Evolutionary conservation across 2,329 filamentous ascomycete genomes (phyloP), one percentile per base, ranked within the genome.

Genomic region (Thielaviopsis populi): DNA sequence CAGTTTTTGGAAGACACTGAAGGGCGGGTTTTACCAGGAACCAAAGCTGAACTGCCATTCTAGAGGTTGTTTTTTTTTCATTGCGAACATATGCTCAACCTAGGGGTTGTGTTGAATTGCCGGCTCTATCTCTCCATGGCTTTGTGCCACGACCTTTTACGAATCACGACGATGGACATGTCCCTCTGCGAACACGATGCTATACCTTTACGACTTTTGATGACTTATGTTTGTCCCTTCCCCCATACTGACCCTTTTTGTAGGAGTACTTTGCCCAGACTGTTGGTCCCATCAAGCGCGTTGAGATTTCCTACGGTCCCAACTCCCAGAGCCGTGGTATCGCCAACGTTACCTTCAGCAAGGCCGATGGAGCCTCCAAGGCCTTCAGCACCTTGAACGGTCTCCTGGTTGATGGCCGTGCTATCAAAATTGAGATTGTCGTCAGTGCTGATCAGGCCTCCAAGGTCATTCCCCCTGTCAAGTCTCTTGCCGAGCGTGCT

Each of bases 181-280:
- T 77, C 73, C 71, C 61, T 59, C 65, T 66, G 58, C 65, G 59
- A 50, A 63, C 27, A 30, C 43, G 61, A 66, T 64, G 75, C 74
- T 76, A 79, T 72, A 88, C 87, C n/a, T 53, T 56, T 90, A 84
- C 58, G 64, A 66, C 37, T 37, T 13, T 58, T 50, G 7, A 30
- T 27, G 50, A 50, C 22, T 65, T 59, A 37, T 17, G 30, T 33
- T 33, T 46, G 42, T 37, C 46, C 58, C 53, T 63, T 64, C 37
- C 62, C 85, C 76, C 78, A 74, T 72, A 72, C 75, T 78, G 79
- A 66, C 56, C 19, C 75, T 75, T 76, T 75, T 76, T 76, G 78
- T 90, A 99, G 94, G 94, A 99, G 79, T 99, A 97, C 77, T 97
- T 99, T 75, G 78, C 81, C 72, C 87, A 89, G 73, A 87, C 89